Conservation (phyloP, 768 basidiomycete species). For the Tylopilus sp. region DNA sequence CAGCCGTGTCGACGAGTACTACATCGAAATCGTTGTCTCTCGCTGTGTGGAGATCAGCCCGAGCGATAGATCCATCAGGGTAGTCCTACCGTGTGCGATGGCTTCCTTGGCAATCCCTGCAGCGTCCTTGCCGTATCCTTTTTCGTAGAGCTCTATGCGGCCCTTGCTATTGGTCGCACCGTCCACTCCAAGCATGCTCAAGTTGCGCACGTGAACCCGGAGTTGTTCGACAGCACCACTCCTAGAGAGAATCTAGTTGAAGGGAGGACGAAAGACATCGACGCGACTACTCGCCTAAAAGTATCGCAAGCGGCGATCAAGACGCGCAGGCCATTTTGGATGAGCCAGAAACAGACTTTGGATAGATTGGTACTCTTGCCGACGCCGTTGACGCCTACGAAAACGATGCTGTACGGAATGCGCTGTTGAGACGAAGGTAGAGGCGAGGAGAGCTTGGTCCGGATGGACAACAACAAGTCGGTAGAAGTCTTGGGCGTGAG, state of each 20-base stretch:
- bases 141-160: slow-evolving; percentile 89
- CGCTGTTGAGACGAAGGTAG: slow-evolving; percentile 73
- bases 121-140: slow-evolving; percentile 98
- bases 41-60: slow-evolving; percentile 42
- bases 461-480: slow-evolving; percentile 91
- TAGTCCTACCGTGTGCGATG: slow-evolving; percentile 71
- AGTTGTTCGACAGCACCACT: slow-evolving; percentile 98
- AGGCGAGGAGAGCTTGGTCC: slow-evolving; percentile 77
- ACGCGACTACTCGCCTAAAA: slow-evolving; percentile 58
- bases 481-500: slow-evolving; percentile 96
- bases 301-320: slow-evolving; percentile 99
- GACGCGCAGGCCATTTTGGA: slow-evolving; percentile 91
- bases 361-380: slow-evolving; percentile 98
- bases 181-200: slow-evolving; percentile 77
- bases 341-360: slow-evolving; percentile 98
- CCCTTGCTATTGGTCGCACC: slow-evolving; percentile 67
- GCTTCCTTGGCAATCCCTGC: slow-evolving; percentile 97
- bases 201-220: slow-evolving; percentile 91
- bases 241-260: slow-evolving; percentile 36
- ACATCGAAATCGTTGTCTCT: slow-evolving; percentile 93
- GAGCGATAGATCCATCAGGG: neutral
- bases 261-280: neutral
- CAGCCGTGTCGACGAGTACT: slow-evolving; percentile 96
- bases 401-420: slow-evolving; percentile 88
- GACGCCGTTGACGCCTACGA: slow-evolving; percentile 98